phyloP scores from a whole-genome alignment of 495 filamentous ascomycete species.

The Platismatia glauca region DNA sequence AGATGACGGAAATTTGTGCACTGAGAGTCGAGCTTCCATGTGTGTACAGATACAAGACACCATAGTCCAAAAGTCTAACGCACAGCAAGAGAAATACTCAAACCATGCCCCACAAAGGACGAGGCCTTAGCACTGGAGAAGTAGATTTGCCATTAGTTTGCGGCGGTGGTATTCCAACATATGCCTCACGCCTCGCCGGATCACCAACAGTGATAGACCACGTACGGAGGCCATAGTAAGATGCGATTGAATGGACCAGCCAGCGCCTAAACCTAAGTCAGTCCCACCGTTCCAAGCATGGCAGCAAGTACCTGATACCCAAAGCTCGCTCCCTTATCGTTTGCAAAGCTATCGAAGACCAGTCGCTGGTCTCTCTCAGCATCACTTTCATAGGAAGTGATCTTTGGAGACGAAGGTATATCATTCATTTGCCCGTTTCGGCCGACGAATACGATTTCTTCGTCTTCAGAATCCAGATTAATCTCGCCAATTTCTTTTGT shows the following conservation, averaged over 20 bases:
- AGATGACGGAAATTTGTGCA: not conserved
- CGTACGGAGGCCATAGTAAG: constrained; percentile 84
- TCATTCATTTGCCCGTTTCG: constrained; percentile 67
- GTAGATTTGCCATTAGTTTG: constrained; percentile 19
- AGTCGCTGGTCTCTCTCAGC: constrained; percentile 53
- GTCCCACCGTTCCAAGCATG: not conserved
- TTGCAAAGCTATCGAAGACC: constrained; percentile 66
- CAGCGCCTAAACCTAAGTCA: constrained; percentile 53
- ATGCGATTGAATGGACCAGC: constrained; percentile 86
- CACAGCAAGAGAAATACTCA: constrained; percentile 24
- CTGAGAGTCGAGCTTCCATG: not conserved
- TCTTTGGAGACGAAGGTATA: constrained; percentile 34
- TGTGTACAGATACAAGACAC: not conserved
- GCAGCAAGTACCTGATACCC: constrained; percentile 51
- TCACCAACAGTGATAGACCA: constrained; percentile 71
- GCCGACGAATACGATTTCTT: constrained; percentile 91
- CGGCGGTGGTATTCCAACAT: constrained; percentile 55
- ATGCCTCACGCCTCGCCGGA: constrained; percentile 73
- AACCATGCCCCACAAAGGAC: constrained; percentile 53
- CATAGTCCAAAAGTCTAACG: not conserved
- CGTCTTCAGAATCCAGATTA: constrained; percentile 52
- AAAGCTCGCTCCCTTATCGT: constrained; percentile 69
- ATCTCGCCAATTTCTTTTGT: constrained; percentile 25
- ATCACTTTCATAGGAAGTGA: constrained; percentile 35
- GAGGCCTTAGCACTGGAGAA: constrained; percentile 41